Evolutionary conservation across 2,329 filamentous ascomycete species (phyloP).

Genomic region (Biscogniauxia mediterranea): DNA sequence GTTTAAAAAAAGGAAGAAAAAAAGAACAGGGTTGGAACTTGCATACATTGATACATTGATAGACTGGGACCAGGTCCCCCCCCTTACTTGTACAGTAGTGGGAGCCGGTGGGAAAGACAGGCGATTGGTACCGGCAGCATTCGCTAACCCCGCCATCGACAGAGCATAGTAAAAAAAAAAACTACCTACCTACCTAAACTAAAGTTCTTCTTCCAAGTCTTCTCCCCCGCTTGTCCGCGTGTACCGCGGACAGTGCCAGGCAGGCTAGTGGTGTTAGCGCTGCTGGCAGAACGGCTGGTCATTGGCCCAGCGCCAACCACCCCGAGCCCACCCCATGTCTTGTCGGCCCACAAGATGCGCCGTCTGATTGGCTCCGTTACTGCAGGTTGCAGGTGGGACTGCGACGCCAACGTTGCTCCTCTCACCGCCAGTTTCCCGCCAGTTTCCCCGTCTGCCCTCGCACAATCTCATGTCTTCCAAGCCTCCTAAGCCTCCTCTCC

Average conservation of each 20-base stretch:
- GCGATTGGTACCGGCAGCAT: background rate
- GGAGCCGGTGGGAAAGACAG: background rate
- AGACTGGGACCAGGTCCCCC: background rate
- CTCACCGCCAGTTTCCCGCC: constrained; percentile 36
- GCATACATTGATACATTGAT: background rate
- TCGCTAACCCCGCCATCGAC: constrained; percentile 4
- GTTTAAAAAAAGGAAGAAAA: no score
- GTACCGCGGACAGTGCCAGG: constrained; percentile 4
- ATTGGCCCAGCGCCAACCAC: constrained; percentile 20
- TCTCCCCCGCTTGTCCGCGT: background rate
- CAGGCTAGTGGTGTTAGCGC: background rate
- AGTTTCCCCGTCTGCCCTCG: constrained; percentile 32
- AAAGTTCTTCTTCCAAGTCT: background rate
- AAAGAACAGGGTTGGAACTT: background rate
- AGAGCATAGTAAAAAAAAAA: background rate
- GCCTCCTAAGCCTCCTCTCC: constrained; percentile 15
- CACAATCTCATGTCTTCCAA: constrained; percentile 25
- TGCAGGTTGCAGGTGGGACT: constrained; percentile 35
- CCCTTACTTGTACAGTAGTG: background rate
- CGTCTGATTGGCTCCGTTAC: constrained; percentile 23
- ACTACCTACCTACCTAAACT: no score
- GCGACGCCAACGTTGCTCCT: constrained; percentile 32
- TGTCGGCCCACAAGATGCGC: constrained; percentile 15
- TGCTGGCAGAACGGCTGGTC: constrained; percentile 10
- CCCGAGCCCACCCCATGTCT: constrained; percentile 19